Evolutionary conservation across 306 rosid species (phyloP).

Genomic region (Sesbania bispinosa): DNA sequence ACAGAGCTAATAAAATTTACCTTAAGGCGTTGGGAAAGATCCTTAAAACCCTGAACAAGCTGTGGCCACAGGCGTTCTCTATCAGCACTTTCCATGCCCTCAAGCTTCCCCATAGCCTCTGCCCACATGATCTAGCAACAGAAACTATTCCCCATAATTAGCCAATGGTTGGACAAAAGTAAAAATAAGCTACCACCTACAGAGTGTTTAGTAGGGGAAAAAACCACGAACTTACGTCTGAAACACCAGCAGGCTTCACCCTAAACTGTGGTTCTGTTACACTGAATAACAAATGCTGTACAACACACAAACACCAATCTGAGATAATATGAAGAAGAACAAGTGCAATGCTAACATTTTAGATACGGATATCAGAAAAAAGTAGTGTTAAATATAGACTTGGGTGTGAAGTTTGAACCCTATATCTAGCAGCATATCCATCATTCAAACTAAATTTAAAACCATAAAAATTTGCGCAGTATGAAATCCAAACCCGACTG

Average conservation of each 20-base stretch:
- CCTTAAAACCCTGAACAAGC: slow-evolving; percentile 85
- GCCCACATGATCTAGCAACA: slow-evolving; percentile 97
- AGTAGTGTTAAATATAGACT: neutral
- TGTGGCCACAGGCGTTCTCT: slow-evolving; percentile 98
- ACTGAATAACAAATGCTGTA: slow-evolving; percentile 92
- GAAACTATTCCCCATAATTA: slow-evolving; percentile 62
- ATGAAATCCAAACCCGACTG: neutral
- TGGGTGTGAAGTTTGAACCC: neutral
- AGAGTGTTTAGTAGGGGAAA: neutral
- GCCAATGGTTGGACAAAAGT: neutral
- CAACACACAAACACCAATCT: slow-evolving; percentile 19
- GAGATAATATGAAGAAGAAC: neutral
- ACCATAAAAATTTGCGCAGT: neutral
- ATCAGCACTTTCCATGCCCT: slow-evolving; percentile 89
- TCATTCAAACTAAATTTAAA: neutral
- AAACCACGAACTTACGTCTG: slow-evolving; percentile 69
- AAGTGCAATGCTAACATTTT: slow-evolving; percentile 15
- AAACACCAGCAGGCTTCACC: slow-evolving; percentile 89
- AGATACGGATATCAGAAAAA: neutral
- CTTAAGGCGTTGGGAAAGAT: slow-evolving; percentile 90
- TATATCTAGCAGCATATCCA: neutral
- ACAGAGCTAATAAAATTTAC: slow-evolving; percentile 35
- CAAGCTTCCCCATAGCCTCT: slow-evolving; percentile 98
- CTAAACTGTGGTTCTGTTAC: slow-evolving; percentile 78
- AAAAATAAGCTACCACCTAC: neutral